Percentiles rank a stretch among this genome's conserved stretches.
These are phyloP conservation scores for Podospora comata DNA, from an alignment of 495 filamentous ascomycete genomes.

Conservation along the genomic window DNA sequence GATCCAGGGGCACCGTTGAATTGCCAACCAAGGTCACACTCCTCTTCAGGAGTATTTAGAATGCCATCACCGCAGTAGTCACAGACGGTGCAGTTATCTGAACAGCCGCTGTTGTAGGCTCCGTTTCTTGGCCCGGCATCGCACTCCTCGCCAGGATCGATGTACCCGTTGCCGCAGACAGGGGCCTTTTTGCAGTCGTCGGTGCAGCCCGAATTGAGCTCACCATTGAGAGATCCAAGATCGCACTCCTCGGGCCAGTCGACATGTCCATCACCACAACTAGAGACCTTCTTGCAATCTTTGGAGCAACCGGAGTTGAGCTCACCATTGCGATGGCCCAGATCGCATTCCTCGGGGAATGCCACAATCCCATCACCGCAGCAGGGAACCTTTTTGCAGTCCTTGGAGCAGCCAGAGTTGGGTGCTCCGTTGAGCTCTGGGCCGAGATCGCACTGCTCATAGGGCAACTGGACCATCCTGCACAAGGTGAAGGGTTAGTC, in stretches of 20 bases:
- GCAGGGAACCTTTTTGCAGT: slow-evolving; percentile 6
- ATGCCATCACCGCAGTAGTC: slow-evolving; percentile 27
- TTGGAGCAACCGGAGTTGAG: slow-evolving; percentile 16
- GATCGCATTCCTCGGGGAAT: slow-evolving; percentile 15
- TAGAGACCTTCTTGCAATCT: slow-evolving; percentile 15
- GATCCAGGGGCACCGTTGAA: slow-evolving; percentile 21
- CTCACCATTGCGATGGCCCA: slow-evolving; percentile 17
- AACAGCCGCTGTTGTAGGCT: slow-evolving; percentile 22
- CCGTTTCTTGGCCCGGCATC: slow-evolving; percentile 23
- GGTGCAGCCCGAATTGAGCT: slow-evolving; percentile 14
- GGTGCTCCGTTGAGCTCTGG: slow-evolving; percentile 13
- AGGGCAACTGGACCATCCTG: slow-evolving; percentile 13
- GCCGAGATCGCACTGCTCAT: slow-evolving; percentile 18
- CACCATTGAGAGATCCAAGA: slow-evolving; percentile 18
- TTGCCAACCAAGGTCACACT: slow-evolving; percentile 25
- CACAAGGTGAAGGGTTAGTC: neutral
- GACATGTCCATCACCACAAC: slow-evolving; percentile 22
- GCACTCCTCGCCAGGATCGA: slow-evolving; percentile 23
- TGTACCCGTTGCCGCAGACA: slow-evolving; percentile 22
- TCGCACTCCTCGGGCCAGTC: slow-evolving; percentile 22
- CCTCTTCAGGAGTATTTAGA: slow-evolving; percentile 16
- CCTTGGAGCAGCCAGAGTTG: slow-evolving; percentile 8
- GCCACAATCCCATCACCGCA: slow-evolving; percentile 10
- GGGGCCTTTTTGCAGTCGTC: slow-evolving; percentile 15
- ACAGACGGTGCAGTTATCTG: slow-evolving; percentile 22